Base-by-base conservation (phyloP, 2,329 filamentous ascomycete genomes). In the Penicillium sp. region DNA sequence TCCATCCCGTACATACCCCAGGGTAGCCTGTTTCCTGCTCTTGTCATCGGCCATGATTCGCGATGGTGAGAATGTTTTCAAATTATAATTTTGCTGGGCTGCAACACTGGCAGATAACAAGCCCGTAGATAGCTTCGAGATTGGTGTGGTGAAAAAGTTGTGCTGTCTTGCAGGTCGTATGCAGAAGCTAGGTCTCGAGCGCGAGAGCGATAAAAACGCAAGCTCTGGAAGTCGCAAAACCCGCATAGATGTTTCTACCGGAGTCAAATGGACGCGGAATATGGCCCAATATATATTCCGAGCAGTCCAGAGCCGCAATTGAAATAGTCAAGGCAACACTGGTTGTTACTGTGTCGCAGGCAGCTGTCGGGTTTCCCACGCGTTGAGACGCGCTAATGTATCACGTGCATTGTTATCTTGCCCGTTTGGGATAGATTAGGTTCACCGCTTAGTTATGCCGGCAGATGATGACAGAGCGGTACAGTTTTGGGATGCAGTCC, bases 1-100 rank as follows among this genome's bases (percentile, higher is more conserved):
- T 63, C 82, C 82, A 68, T 86, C 79, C 77, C 85, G 88, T 62
- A 93, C 91, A 79, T 94, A 96, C 92, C 90, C 90, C 75, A 96
- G 79, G 60, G 90, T 96, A 69, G 89, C 86, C 78, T 96, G 91
- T 73, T 90, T 92, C 49, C 66, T 68, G 54, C 61, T 65, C 59
- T 66, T 68, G 35, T 70, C 68, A 17, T 70, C 68, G 15, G 68
- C 61, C 71, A 73, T 73, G 35, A 47, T 59, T 49, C 4, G 36
- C 35, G 42, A 27, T 15, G 6, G n/a, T n/a, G 38, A 49, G 6
- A n/a, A 48, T 3, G 10, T 21, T 35, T 17, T 29, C 19, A 27
- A 23, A 17, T 10, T 21, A 13, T 1, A 23, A 6, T 9, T 29
- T 21, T 15, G 27, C 3, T 38, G 52, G 8, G 21, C 12, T 13